Conservation (phyloP, 306 rosid species). For the Fragaria iinumae region DNA sequence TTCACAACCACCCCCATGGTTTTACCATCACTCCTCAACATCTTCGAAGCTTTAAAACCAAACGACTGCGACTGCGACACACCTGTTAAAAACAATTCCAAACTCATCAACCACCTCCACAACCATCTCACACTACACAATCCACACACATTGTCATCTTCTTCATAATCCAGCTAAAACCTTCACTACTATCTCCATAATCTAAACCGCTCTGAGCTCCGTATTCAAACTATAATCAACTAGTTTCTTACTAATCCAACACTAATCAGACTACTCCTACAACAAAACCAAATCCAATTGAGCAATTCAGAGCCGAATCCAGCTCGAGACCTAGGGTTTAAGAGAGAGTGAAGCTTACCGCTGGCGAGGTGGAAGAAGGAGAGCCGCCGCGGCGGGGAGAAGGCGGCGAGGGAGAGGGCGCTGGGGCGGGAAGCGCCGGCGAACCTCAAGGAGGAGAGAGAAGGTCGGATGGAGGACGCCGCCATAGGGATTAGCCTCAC, state of each 20-base stretch:
- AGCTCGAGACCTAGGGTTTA: not conserved
- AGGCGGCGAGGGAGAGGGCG: constrained; percentile 40
- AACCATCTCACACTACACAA: not conserved
- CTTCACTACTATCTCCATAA: not conserved
- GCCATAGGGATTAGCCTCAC: constrained; percentile 75
- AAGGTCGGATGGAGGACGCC: constrained; percentile 76
- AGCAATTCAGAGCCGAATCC: not conserved
- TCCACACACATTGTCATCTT: not conserved
- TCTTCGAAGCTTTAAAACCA: constrained; percentile 50
- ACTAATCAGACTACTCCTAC: not conserved
- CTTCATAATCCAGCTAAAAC: not conserved
- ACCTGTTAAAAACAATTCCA: constrained; percentile 43
- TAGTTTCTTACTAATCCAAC: not conserved
- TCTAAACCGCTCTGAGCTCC: not conserved
- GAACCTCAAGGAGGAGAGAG: constrained; percentile 59
- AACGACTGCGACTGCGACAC: constrained; percentile 42
- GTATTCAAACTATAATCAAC: not conserved
- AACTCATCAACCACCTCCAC: constrained; percentile 10
- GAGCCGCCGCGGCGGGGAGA: constrained; percentile 44
- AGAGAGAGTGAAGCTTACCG: constrained; percentile 26
- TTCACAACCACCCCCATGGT: constrained; percentile 39
- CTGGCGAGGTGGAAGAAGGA: constrained; percentile 40
- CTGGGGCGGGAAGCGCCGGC: constrained; percentile 39
- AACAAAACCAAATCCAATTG: not conserved
- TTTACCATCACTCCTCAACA: constrained; percentile 50